These are phyloP conservation scores for Pelargonium cotyledonis DNA, from an alignment of 441 rosid species.

Conservation along the genomic window DNA sequence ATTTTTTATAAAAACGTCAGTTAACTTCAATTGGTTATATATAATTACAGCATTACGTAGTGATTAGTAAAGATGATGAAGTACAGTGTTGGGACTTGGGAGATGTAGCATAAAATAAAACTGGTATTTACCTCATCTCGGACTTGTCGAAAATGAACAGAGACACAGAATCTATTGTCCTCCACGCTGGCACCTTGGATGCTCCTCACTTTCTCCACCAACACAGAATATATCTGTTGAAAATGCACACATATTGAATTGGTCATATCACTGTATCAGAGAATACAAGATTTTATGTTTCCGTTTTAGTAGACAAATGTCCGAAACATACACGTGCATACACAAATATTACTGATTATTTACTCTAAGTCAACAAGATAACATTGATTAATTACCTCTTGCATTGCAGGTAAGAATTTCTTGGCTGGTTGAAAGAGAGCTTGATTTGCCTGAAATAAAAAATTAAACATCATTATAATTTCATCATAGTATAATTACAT, in stretches of 20 bases:
- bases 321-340: no score
- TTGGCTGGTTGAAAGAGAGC: slow-evolving; percentile 41
- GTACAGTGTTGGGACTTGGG: no score
- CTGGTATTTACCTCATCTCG: slow-evolving; percentile 25
- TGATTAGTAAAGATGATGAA: neutral
- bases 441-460: slow-evolving; percentile 23
- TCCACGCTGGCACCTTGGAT: slow-evolving; percentile 37
- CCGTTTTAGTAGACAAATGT: no score
- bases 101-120: no score
- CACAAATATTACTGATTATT: no score
- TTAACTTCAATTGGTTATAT: neutral
- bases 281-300: no score
- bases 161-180: slow-evolving; percentile 40
- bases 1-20: neutral
- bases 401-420: slow-evolving; percentile 36
- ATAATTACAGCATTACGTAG: neutral
- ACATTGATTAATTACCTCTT: slow-evolving; percentile 23
- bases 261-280: no score
- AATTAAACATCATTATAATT: neutral
- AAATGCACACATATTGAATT: neutral
- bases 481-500: neutral
- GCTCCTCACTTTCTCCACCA: slow-evolving; percentile 23
- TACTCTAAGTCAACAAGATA: no score
- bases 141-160: slow-evolving; percentile 42
- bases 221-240: slow-evolving; percentile 26